Evolutionary conservation across 345 rosid species (phyloP).

Genomic region (Brassica carinata): DNA sequence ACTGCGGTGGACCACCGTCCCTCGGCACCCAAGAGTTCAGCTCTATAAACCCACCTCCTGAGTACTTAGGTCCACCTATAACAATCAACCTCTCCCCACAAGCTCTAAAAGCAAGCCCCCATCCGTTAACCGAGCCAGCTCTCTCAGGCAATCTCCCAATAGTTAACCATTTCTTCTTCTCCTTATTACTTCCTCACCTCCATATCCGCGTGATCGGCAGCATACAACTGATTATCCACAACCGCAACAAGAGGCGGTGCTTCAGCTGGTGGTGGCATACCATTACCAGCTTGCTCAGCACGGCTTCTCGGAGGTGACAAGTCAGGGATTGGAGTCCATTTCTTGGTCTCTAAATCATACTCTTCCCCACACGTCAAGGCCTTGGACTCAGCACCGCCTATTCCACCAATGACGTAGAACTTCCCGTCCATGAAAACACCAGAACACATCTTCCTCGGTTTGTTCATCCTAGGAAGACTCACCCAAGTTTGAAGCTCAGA

Average conservation of each 20-base stretch:
- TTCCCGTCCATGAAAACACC: slow-evolving; percentile 91
- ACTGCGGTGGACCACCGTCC: slow-evolving; percentile 76
- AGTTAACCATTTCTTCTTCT: slow-evolving; percentile 53
- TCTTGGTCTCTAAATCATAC: slow-evolving; percentile 65
- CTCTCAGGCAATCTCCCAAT: slow-evolving; percentile 84
- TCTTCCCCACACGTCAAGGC: slow-evolving; percentile 82
- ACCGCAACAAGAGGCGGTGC: slow-evolving; percentile 95
- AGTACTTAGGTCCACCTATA: slow-evolving; percentile 76
- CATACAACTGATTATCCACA: slow-evolving; percentile 73
- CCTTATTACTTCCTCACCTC: slow-evolving; percentile 78
- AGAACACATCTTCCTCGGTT: slow-evolving; percentile 92
- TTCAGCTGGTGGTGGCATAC: slow-evolving; percentile 64
- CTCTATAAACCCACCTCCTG: slow-evolving; percentile 81
- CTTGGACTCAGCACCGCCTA: slow-evolving; percentile 53
- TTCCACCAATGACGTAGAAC: slow-evolving; percentile 88
- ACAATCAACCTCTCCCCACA: slow-evolving; percentile 84
- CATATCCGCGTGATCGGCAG: slow-evolving; percentile 84
- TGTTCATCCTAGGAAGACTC: slow-evolving; percentile 73
- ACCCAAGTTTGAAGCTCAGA: slow-evolving; percentile 74
- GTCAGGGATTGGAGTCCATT: slow-evolving; percentile 75
- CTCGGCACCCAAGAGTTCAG: slow-evolving; percentile 85
- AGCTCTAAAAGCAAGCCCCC: slow-evolving; percentile 96
- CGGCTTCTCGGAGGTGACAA: slow-evolving; percentile 73
- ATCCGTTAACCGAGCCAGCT: slow-evolving; percentile 83
- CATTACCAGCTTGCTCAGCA: slow-evolving; percentile 50